Base-by-base conservation (phyloP, 345 rosid genomes). In the Eucalyptus decipiens region DNA sequence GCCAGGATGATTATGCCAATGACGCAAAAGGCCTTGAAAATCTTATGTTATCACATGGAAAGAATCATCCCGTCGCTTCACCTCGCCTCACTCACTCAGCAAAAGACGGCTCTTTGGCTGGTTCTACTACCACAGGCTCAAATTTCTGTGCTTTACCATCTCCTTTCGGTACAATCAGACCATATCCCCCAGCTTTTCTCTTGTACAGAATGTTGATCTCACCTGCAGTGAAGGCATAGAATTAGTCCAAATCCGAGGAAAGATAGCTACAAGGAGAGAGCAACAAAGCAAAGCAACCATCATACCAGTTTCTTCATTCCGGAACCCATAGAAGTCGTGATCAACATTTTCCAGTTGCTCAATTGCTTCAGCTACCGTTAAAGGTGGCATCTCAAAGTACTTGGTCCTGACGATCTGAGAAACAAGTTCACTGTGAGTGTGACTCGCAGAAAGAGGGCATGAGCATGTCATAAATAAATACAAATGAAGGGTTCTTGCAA, bases 301-400 rank as follows among this genome's bases (percentile, higher is more conserved):
- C 92, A 87, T 94, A 97, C 99, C 98, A 7, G 99, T 97, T 92
- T 95, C 98, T 93, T 97, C 98, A 62, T 97, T 95, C 69, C 95
- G 93, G 90, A 97, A 97, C 86, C 95, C 99, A 88, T 97, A 97
- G 92, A 97, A 97, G 89, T 96, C 99, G 10, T 97, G 99, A 90
- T 93, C 94, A 54, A 97, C 94, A 89, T 94, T 92, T 88, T 97
- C 97, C 91, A 97, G 93, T 95, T 97, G 99, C 95, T 95, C 98
- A 9, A 95, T 92, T 42, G 99, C 99, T 90, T 97, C 99, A 32
- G 94, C 30, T 49, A 96, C 93, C 0, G 98, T 96, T 94, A 97
- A 90, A 14, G 99, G 99, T 54, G 98, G 98, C 98, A 97, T 95
- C 60, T 97, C 99, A 90, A 97, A 97, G 91, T 94, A 94, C 87